Evolutionary conservation across 306 rosid species (phyloP), one percentile per base, ranked within the genome.

Genomic region (Cicer cuneatum): DNA sequence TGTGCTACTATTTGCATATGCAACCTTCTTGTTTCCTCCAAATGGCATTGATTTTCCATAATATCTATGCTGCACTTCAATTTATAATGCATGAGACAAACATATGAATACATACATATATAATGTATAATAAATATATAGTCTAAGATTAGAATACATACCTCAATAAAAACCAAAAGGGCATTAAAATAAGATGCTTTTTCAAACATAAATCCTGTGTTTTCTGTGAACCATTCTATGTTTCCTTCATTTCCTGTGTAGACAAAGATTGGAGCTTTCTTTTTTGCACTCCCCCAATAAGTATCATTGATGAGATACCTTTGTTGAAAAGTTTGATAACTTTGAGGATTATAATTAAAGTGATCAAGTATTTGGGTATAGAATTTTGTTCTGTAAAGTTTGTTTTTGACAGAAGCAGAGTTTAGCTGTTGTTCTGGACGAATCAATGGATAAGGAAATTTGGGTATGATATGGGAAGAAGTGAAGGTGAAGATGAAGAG

Each of bases 201-300:
- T 58, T 89, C 91, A 37, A 86, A 83, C 84, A 90, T 65, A 8
- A 93, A 88, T 7, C 98, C 97, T 0, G 97, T 86, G 86, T 94
- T 94, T 59, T 90, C 87, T 1, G 97, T 76, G 62, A 94, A 90
- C 96, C 97, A 91, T 49, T 90, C 95, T 33, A 91, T 87, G 53
- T 87, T 71, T 16, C 96, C 98, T 83, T 93, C 98, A 61, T 93
- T 93, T 52, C 98, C 98, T 0, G 95, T 90, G 95, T 94, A 94
- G 47, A 91, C 90, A 46, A 94, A 91, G 85, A 94, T 91, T 16
- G 98, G 96, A 48, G 94, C 85, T 7, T 87, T 93, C 10, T 42
- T 72, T 14, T 80, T 52, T 69, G 90, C 88, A 43, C 97, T 96
- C 10, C 98, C 98, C 98, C 98, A 93, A 9, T 46, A 62, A 5